These are phyloP conservation scores for Colletotrichum karsti DNA, from an alignment of 2,329 filamentous ascomycete genomes.

Conservation along the genomic window DNA sequence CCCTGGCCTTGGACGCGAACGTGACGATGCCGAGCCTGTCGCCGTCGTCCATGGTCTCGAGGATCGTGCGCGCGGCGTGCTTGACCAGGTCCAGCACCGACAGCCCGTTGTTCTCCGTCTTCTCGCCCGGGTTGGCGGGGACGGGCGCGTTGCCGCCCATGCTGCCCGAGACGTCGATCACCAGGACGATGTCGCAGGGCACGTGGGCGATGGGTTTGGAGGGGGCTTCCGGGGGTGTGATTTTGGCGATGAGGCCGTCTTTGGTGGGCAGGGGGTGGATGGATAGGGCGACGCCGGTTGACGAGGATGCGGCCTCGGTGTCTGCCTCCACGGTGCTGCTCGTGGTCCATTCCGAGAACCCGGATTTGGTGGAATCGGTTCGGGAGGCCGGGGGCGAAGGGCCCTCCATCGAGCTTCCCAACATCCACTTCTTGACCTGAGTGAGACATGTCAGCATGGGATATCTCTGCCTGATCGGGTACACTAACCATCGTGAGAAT, in stretches of 20 bases:
- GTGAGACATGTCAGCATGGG: background rate
- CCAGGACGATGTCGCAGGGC: constrained; percentile 68
- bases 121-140: constrained; percentile 46
- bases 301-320: background rate
- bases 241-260: constrained; percentile 54
- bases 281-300: constrained; percentile 28
- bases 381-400: background rate
- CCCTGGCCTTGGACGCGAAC: constrained; percentile 52
- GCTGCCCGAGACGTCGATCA: constrained; percentile 68
- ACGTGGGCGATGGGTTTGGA: constrained; percentile 43
- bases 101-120: constrained; percentile 56
- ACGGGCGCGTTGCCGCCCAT: constrained; percentile 59
- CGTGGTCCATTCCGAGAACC: background rate
- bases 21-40: constrained; percentile 68
- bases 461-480: background rate
- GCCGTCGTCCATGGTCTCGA: constrained; percentile 61
- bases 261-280: constrained; percentile 48
- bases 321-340: background rate
- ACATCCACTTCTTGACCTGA: constrained; percentile 21
- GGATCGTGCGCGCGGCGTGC: constrained; percentile 65
- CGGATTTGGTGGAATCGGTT: background rate
- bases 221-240: constrained; percentile 53
- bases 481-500: background rate
- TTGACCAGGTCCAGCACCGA: constrained; percentile 67
- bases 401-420: background rate